phyloP scores from a whole-genome alignment of 139 green algal species.

The Mesotaenium endlicherianum region DNA sequence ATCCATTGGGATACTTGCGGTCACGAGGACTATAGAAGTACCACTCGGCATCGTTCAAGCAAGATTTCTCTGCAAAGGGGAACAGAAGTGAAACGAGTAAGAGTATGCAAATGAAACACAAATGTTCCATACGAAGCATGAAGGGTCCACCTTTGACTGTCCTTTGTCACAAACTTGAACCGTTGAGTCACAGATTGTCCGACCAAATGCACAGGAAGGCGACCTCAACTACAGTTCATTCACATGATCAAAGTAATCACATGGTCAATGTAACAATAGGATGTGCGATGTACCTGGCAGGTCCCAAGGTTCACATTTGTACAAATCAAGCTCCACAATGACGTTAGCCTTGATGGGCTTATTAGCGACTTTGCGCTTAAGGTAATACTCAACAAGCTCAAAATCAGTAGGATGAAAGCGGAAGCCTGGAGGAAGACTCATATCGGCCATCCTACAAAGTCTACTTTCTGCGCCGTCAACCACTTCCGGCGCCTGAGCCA shows the following conservation, averaged over 20 bases:
- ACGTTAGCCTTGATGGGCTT: background rate
- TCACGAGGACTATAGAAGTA: slow-evolving; percentile 42
- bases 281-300: too few relatives aligned
- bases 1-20: slow-evolving; percentile 35
- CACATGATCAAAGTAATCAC: too few relatives aligned
- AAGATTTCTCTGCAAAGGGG: slow-evolving; percentile 15
- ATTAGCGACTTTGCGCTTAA: background rate
- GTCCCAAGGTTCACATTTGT: slow-evolving; percentile 39
- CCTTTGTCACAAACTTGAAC: too few relatives aligned
- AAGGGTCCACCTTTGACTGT: too few relatives aligned
- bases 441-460: too few relatives aligned
- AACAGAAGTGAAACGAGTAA: background rate
- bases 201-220: too few relatives aligned
- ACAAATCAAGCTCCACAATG: slow-evolving; percentile 31
- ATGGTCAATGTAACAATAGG: too few relatives aligned
- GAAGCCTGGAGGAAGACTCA: slow-evolving; percentile 22
- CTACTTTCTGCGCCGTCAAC: too few relatives aligned
- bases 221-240: too few relatives aligned
- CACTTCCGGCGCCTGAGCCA: too few relatives aligned
- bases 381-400: slow-evolving; percentile 24
- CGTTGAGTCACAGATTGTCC: too few relatives aligned
- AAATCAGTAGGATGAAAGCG: slow-evolving; percentile 22
- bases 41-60: slow-evolving; percentile 28
- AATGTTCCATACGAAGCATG: too few relatives aligned
- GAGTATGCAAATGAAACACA: background rate